Evolutionary conservation across 2,329 filamentous ascomycete genomes (phyloP), one percentile per base, ranked within the genome.

Genomic region (Sclerotinia spermophila): DNA sequence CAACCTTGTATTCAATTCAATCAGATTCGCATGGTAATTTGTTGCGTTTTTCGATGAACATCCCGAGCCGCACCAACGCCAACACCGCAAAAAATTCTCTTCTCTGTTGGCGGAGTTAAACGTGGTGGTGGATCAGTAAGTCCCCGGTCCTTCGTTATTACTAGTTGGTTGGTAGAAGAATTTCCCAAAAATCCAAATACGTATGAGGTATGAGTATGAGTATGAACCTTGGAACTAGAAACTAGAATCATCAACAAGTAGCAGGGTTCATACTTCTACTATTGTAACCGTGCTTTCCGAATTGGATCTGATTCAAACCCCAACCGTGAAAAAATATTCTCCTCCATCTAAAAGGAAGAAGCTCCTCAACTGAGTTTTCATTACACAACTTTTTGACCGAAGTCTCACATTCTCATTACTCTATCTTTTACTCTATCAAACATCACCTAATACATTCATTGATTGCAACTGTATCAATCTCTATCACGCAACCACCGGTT

Each of bases 291-390:
- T 70, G 68, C 61, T n/a, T 65, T 70, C 68, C 40, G 61, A 70
- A 59, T 45, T 33, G 35, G 33, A 42, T 62, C 59, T 38, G 27
- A 62, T 48, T 67, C 40, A 40, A 48, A 66, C 60, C 60, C 68
- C 68, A 48, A 48, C 42, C 15, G 45, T 56, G 48, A 48, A 42
- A 42, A 65, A 67, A 55, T 58, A 55, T 70, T 67, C 64, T 70
- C 68, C 68, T 38, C 51, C 68, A 38, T 67, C 51, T 56, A 67
- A 67, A 70, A 67, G 62, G 53, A 48, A 13, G 68, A 65, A 30
- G 55, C 60, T 70, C 68, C 68, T 70, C 68, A 70, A 48, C 62
- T 70, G 68, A 65, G 68, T 70, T 70, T 70, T 51, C 61, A 70
- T 70, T 70, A 70, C 68, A 45, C 68, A 70, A 70, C 67, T 59